Evolutionary conservation across 768 basidiomycete species (phyloP).

Genomic region (Psilocybe cyanescens): DNA sequence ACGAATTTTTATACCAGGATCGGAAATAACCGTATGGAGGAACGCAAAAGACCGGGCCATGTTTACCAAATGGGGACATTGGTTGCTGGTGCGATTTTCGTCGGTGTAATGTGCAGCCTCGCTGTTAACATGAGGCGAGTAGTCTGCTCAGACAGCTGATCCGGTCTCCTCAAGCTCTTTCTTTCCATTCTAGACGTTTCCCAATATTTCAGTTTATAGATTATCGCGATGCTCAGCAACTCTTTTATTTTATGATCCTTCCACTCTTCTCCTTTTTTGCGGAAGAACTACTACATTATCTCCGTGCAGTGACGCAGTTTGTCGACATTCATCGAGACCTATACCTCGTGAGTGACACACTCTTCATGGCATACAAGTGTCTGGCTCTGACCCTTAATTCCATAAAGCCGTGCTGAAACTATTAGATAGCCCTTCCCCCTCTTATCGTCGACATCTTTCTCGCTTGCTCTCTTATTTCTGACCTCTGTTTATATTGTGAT

Average conservation of each 20-base stretch:
- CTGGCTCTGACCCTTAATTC: conserved; percentile 28
- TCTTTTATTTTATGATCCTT: conserved; percentile 26
- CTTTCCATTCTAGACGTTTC: conserved; percentile 29
- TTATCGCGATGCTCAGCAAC: conserved; percentile 31
- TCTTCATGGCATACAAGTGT: conserved; percentile 27
- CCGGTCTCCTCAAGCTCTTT: conserved; percentile 25
- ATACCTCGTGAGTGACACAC: conserved; percentile 48
- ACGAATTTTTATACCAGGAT: neutral
- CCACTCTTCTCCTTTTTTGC: conserved; percentile 21
- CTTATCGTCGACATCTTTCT: conserved; percentile 24
- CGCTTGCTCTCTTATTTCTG: conserved; percentile 11
- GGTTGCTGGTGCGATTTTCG: conserved; percentile 3
- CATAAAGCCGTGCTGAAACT: conserved; percentile 30
- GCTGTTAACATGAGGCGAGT: conserved; percentile 14
- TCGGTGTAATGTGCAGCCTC: conserved; percentile 20
- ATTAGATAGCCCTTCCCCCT: conserved; percentile 17
- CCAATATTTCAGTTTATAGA: conserved; percentile 29
- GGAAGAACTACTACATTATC: conserved; percentile 33
- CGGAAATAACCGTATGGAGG: conserved; percentile 19
- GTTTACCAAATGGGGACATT: conserved; percentile 12
- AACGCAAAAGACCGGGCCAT: conserved; percentile 12
- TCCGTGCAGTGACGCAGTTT: conserved; percentile 34
- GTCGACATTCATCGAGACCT: conserved; percentile 27
- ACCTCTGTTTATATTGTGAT: conserved; percentile 19
- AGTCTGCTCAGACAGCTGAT: conserved; percentile 26